Conservation (phyloP, 1,139 yeast genomes). For the Pichia sp. region DNA sequence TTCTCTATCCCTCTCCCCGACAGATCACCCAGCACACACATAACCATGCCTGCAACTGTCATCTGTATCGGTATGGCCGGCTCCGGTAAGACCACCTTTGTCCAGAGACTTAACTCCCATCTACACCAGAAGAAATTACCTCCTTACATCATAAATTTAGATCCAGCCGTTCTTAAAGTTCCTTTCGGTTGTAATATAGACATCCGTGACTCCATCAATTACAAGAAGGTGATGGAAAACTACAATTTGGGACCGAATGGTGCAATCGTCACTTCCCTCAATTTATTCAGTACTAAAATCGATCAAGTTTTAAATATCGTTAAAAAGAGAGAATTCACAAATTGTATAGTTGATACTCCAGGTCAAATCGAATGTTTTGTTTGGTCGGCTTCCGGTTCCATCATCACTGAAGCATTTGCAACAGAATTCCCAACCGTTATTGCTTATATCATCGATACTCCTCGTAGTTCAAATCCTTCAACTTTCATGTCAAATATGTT, state of each 20-base stretch:
- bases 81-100: slow-evolving; percentile 96
- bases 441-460: slow-evolving; percentile 96
- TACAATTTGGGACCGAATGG: slow-evolving; percentile 97
- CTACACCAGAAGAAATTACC: slow-evolving; percentile 68
- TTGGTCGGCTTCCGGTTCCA: slow-evolving; percentile 96
- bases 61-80: slow-evolving; percentile 98
- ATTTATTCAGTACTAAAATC: slow-evolving; percentile 89
- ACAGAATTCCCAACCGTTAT: slow-evolving; percentile 93
- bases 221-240: slow-evolving; percentile 92
- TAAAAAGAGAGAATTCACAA: slow-evolving; percentile 68
- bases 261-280: slow-evolving; percentile 93
- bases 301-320: slow-evolving; percentile 90
- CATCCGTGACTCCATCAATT: slow-evolving; percentile 93
- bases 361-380: slow-evolving; percentile 98
- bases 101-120: slow-evolving; percentile 93
- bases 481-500: slow-evolving; percentile 98
- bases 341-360: slow-evolving; percentile 93
- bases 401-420: slow-evolving; percentile 95
- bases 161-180: slow-evolving; percentile 91
- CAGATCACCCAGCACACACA: not conserved
- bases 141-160: slow-evolving; percentile 89
- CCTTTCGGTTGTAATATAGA: slow-evolving; percentile 96
- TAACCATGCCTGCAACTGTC: slow-evolving; percentile 51
- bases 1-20: not conserved
- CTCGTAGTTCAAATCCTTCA: slow-evolving; percentile 90